A percentile compares a stretch with the other conserved stretches of the same genome.
phyloP scores from a whole-genome alignment of 352 stramenopile species.

The Phytopythium mirpurense region DNA sequence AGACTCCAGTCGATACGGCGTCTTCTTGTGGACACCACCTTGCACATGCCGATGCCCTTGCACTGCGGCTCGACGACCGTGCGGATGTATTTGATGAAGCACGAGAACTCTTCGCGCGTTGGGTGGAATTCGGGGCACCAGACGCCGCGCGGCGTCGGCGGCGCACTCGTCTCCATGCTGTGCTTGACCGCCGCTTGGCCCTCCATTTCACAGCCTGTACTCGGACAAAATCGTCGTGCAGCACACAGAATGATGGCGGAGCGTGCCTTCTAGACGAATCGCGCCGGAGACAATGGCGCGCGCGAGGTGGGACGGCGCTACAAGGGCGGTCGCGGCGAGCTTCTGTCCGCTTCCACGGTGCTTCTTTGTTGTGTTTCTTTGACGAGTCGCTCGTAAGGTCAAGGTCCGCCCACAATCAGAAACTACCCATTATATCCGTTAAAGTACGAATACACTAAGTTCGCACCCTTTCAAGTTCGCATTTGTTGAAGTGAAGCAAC shows the following conservation, averaged over 20 bases:
- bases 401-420: background rate
- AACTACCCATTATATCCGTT: background rate
- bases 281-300: background rate
- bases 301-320: background rate
- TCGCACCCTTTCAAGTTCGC: no score
- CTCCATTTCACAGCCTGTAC: background rate
- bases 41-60: slow-evolving; percentile 82
- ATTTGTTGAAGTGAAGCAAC: no score
- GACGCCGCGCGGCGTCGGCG: slow-evolving; percentile 18
- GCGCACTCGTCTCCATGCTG: background rate
- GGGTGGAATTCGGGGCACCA: slow-evolving; percentile 87
- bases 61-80: slow-evolving; percentile 78
- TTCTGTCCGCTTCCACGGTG: background rate
- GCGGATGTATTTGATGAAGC: slow-evolving; percentile 82
- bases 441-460: background rate
- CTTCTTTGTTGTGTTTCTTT: background rate
- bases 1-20: background rate
- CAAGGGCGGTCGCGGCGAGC: background rate
- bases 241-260: no score
- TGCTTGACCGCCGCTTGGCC: background rate
- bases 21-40: slow-evolving; percentile 33
- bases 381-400: no score
- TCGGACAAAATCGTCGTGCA: background rate
- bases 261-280: background rate
- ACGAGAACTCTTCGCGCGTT: slow-evolving; percentile 78